Conservation (phyloP, 805 yeast genomes). For the Jamesozyma spencerorum region DNA sequence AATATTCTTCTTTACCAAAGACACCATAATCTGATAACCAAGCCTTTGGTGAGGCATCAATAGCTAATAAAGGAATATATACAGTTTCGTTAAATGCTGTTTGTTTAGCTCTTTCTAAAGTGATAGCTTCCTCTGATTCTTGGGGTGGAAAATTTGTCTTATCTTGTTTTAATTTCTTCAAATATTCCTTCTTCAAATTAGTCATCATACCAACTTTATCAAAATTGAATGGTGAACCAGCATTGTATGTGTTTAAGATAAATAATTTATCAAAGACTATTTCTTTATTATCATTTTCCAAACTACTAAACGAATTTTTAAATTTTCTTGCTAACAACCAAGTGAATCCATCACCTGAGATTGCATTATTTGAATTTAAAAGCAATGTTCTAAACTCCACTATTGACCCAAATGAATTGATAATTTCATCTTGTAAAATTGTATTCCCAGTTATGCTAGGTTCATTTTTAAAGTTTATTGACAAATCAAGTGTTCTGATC, state of each 20-base stretch:
- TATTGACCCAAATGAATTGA: constrained; percentile 58
- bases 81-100: constrained; percentile 17
- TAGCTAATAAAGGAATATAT: constrained; percentile 53
- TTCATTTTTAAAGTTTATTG: constrained; percentile 22
- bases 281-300: constrained; percentile 10
- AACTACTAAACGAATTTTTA: constrained; percentile 4
- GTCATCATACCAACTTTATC: constrained; percentile 31
- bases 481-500: constrained; percentile 37
- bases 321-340: constrained; percentile 66
- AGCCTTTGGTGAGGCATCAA: constrained; percentile 64
- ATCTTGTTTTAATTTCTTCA: constrained; percentile 2
- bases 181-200: constrained; percentile 10
- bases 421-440: constrained; percentile 3
- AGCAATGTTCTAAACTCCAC: constrained; percentile 67
- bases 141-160: too few species aligned
- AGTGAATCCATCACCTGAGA: constrained; percentile 83
- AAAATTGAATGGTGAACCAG: constrained; percentile 72
- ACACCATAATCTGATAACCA: constrained; percentile 72
- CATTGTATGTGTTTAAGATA: constrained; percentile 75
- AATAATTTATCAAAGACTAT: constrained; percentile 42
- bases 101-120: constrained; percentile 34
- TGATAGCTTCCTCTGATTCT: neutral
- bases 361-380: constrained; percentile 55
- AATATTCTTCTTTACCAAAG: constrained; percentile 56
- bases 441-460: constrained; percentile 1